These are phyloP conservation scores for Diaporthe citri DNA, from an alignment of 2,329 filamentous ascomycete genomes.

Conservation along the genomic window DNA sequence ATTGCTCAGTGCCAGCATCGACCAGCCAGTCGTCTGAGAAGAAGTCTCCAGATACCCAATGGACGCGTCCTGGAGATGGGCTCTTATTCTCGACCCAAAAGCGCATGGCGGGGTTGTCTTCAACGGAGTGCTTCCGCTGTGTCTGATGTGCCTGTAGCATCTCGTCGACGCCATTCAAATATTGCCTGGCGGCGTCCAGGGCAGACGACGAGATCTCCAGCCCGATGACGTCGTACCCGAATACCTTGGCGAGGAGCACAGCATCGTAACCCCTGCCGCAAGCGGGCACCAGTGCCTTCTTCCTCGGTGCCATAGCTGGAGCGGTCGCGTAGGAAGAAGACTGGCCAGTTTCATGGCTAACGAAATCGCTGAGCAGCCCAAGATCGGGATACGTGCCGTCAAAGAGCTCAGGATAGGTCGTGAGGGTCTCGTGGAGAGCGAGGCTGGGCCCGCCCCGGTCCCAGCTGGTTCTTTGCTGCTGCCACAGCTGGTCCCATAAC, in stretches of 20 bases:
- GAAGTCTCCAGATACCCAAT: constrained; percentile 75
- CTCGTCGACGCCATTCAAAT: not conserved
- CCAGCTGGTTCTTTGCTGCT: constrained; percentile 63
- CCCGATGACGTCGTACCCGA: constrained; percentile 83
- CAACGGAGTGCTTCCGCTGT: not conserved
- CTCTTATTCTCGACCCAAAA: constrained; percentile 9
- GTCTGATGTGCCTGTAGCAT: not conserved
- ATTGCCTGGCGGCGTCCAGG: constrained; percentile 54
- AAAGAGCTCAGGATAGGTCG: constrained; percentile 59
- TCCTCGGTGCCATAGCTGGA: constrained; percentile 35
- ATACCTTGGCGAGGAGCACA: constrained; percentile 73
- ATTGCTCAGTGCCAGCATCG: constrained; percentile 59
- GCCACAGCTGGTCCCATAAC: constrained; percentile 64
- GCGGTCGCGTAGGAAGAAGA: not conserved
- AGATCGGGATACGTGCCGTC: constrained; percentile 10
- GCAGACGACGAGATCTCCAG: constrained; percentile 74
- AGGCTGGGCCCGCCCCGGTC: constrained; percentile 66
- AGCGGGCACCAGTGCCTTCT: constrained; percentile 78
- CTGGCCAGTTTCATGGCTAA: not conserved
- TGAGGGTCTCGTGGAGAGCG: constrained; percentile 66
- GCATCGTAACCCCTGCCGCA: constrained; percentile 89
- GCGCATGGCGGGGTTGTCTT: not conserved
- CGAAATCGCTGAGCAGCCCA: constrained; percentile 9
- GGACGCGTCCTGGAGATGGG: constrained; percentile 59
- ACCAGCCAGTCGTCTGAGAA: constrained; percentile 71